Evolutionary conservation across 257 asterid genomes (phyloP).

Genomic region (Prunella vulgaris): DNA sequence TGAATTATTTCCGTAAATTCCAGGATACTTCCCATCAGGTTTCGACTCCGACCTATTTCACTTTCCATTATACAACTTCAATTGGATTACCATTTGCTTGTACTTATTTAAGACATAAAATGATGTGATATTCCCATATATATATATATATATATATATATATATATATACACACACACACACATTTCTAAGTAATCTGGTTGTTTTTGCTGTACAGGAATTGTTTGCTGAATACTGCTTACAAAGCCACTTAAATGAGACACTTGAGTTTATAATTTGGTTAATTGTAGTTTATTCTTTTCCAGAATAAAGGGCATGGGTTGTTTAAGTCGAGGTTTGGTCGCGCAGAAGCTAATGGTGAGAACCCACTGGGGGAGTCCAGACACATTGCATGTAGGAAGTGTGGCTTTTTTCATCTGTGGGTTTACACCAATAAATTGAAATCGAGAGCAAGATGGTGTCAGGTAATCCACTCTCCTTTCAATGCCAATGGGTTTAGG

Average conservation of each 20-base stretch:
- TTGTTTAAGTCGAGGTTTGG: constrained; percentile 43
- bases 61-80: constrained; percentile 4
- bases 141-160: no score
- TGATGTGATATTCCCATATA: neutral
- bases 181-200: neutral
- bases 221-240: neutral
- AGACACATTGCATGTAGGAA: constrained; percentile 80
- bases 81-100: neutral
- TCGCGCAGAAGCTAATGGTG: constrained; percentile 52
- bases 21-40: constrained; percentile 75
- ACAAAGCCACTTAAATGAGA: neutral
- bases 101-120: neutral
- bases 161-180: no score
- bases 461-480: constrained; percentile 52
- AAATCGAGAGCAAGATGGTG: constrained; percentile 99
- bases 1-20: constrained; percentile 69
- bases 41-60: constrained; percentile 19
- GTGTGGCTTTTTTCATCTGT: constrained; percentile 74
- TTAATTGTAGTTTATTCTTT: constrained; percentile 16
- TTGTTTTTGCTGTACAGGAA: neutral
- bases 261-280: constrained; percentile 5
- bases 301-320: constrained; percentile 61
- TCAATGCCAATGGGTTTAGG: neutral
- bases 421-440: constrained; percentile 64
- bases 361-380: constrained; percentile 52